A percentile compares a stretch with the other conserved stretches of the same genome.
Evolutionary conservation across 305 asterid genomes (phyloP).

Genomic region (Fraxinus albicans): DNA sequence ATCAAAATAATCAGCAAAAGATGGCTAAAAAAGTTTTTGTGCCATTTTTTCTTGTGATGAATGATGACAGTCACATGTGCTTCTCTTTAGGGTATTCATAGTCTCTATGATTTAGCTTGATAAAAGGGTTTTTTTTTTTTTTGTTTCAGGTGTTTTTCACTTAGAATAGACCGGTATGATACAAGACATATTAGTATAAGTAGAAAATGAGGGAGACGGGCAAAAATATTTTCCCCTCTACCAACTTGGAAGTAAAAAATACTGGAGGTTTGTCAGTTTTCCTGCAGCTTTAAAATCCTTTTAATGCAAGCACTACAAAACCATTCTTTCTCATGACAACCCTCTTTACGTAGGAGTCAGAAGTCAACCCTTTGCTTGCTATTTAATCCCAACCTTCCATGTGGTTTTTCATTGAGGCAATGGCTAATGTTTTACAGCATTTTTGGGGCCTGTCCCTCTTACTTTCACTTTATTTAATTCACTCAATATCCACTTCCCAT

Average conservation of each 20-base stretch:
- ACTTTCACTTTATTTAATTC: conserved; percentile 37
- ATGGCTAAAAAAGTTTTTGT: conserved; percentile 18
- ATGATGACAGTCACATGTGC: conserved; percentile 28
- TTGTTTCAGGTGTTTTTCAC: background rate
- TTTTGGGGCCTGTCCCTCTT: conserved; percentile 47
- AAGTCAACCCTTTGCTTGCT: conserved; percentile 26
- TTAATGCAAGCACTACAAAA: conserved; percentile 4
- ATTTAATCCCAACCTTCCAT: conserved; percentile 33
- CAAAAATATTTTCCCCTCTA: conserved; percentile 1
- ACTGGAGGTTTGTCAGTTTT: conserved; percentile 1
- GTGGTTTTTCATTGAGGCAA: conserved; percentile 36
- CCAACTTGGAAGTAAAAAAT: conserved; percentile 18
- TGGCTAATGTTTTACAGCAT: conserved; percentile 36
- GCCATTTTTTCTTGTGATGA: background rate
- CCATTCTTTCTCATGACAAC: conserved; percentile 23
- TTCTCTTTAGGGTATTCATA: conserved; percentile 14
- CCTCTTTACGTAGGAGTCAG: conserved; percentile 1
- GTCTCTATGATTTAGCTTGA: conserved; percentile 8
- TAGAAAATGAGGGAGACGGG: background rate
- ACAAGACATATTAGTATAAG: background rate
- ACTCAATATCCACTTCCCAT: conserved; percentile 34
- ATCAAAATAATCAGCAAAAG: conserved; percentile 22
- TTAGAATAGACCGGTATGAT: conserved; percentile 6
- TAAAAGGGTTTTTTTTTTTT: background rate
- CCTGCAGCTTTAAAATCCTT: conserved; percentile 20